Base-by-base conservation (phyloP, 2,329 filamentous ascomycete species). In the Alternaria tenuissima region DNA sequence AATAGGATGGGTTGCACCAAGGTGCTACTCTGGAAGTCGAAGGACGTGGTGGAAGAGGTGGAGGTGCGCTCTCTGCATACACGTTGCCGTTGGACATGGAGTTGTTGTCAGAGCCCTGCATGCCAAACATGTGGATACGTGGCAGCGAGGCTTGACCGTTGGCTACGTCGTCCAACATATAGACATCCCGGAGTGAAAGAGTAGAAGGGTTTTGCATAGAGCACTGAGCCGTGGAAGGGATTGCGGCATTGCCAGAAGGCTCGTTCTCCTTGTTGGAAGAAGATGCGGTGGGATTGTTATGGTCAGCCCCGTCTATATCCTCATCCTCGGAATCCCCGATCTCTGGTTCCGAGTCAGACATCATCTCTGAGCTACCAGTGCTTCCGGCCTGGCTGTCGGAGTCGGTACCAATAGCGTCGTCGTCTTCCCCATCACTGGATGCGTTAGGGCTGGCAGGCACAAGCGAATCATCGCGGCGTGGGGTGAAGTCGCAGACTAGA, bases 31-130 rank as follows among this genome's bases (percentile, higher is more conserved):
- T 63, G 3, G 65, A 46, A 16, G 63, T 62, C 48, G 64, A 46
- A 14, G 64, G 62, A 9, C 67, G 68, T 42, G 70, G 68, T 14
- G 69, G 67, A 5, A 70, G 55, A 43, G 66, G 59, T 16, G 67
- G 62, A 34, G 63, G 61, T n/a, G 42, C 36, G 28, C 36, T 42
- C 5, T 60, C 55, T 7, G 41, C 42, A 9, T 55, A 51, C 18
- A 49, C n/a, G 24, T 41, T 54, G 22, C 42, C 24, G 24, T 46
- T 56, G 4, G 20, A 32, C 46, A n/a, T 39, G 20, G 26, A 22
- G 16, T 48, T 46, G 18, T 11, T 39, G 22, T 48, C 43, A 18
- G 43, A 26, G n/a, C 36, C 26, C 24, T 54, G 53, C 22, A 36
- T 39, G 14, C 22, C 51, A 16, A 52, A 54, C 20, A 51, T 24